Conservation (phyloP, 495 filamentous ascomycete species). For the Penicillium crystallinum region DNA sequence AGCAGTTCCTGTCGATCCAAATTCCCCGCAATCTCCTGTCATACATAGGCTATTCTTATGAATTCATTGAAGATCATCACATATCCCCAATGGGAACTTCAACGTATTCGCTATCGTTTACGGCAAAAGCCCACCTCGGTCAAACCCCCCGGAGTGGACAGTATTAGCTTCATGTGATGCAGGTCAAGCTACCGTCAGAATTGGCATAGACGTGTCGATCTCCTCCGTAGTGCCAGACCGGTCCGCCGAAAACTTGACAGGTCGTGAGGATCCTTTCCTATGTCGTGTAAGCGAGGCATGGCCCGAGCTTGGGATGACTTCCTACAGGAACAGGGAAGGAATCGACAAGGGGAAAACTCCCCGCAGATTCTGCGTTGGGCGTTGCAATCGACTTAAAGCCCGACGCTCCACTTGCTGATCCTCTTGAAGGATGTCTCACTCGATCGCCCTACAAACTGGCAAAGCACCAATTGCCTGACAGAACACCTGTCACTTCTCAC, state of each 20-base stretch:
- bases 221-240: neutral
- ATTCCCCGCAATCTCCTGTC: neutral
- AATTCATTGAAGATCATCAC: neutral
- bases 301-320: neutral
- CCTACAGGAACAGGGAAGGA: neutral
- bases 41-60: neutral
- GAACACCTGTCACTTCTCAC: neutral
- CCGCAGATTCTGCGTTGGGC: neutral
- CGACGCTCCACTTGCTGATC: neutral
- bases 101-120: conserved; percentile 8
- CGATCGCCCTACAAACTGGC: neutral
- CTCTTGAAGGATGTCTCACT: neutral
- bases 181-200: neutral
- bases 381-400: neutral
- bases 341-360: conserved; percentile 13
- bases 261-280: conserved; percentile 18
- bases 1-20: neutral
- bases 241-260: conserved; percentile 10
- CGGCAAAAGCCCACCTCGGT: neutral
- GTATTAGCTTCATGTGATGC: conserved; percentile 10
- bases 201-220: neutral
- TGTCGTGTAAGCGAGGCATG: conserved; percentile 22
- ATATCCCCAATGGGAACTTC: neutral
- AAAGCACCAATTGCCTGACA: neutral
- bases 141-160: conserved; percentile 3